Percentiles rank a stretch among this genome's conserved stretches.
Evolutionary conservation across 306 rosid species (phyloP).

Genomic region (Vachellia pachyceras): DNA sequence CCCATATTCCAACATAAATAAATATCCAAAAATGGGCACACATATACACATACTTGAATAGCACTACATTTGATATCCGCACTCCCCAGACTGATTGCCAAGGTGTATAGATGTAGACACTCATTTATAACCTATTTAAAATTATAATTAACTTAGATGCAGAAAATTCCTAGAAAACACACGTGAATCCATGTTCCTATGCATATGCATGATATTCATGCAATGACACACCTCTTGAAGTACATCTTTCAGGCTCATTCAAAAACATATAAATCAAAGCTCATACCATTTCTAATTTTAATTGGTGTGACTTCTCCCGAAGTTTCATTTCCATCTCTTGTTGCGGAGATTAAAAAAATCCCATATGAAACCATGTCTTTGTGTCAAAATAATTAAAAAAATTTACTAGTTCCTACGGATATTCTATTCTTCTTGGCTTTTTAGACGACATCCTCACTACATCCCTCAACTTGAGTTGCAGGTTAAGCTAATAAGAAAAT

Average conservation of each 20-base stretch:
- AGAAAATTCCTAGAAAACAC: neutral
- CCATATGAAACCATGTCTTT: slow-evolving; percentile 26
- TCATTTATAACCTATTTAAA: slow-evolving; percentile 8
- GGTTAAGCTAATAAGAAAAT: slow-evolving; percentile 96
- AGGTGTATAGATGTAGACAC: slow-evolving; percentile 5
- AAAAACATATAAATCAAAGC: slow-evolving; percentile 24
- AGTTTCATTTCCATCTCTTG: slow-evolving; percentile 91
- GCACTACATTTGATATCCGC: slow-evolving; percentile 21
- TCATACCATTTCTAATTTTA: slow-evolving; percentile 82
- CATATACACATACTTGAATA: slow-evolving; percentile 20
- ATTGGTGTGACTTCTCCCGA: slow-evolving; percentile 73
- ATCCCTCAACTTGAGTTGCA: slow-evolving; percentile 86
- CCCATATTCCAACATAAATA: slow-evolving; percentile 40
- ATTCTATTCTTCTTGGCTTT: slow-evolving; percentile 86
- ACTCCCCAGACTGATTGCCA: neutral
- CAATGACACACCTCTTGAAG: slow-evolving; percentile 10
- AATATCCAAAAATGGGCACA: slow-evolving; percentile 28
- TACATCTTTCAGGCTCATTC: slow-evolving; percentile 28
- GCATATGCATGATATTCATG: neutral
- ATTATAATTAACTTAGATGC: neutral
- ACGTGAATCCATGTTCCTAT: neutral
- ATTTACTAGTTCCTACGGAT: slow-evolving; percentile 55
- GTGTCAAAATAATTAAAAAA: slow-evolving; percentile 20
- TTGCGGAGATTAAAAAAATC: slow-evolving; percentile 44
- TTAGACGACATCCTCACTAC: slow-evolving; percentile 80